Conservation (phyloP, 805 yeast species). For the Kodamaea laetipori region DNA sequence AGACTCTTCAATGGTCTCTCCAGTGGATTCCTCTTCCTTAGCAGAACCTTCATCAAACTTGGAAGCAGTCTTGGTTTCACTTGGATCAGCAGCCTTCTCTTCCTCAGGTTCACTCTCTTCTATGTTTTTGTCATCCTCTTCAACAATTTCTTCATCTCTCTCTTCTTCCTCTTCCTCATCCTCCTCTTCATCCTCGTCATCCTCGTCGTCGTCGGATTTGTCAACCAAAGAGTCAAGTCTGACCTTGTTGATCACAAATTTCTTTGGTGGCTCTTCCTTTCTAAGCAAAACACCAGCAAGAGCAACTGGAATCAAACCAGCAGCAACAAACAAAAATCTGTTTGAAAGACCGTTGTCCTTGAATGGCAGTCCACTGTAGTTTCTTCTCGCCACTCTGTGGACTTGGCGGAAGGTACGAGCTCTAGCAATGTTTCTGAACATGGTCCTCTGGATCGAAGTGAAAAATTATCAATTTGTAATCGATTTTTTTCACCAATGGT, state of each 20-base stretch:
- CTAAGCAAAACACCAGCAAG: slow-evolving; percentile 14
- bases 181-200: slow-evolving; percentile 12
- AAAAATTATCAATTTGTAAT: slow-evolving; percentile 5
- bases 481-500: slow-evolving; percentile 12
- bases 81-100: slow-evolving; percentile 7
- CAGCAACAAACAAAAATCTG: slow-evolving; percentile 15
- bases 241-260: slow-evolving; percentile 11
- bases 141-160: slow-evolving; percentile 5
- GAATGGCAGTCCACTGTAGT: slow-evolving; percentile 13
- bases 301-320: slow-evolving; percentile 18
- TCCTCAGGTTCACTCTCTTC: slow-evolving; percentile 3
- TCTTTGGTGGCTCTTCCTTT: slow-evolving; percentile 10
- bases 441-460: slow-evolving; percentile 7
- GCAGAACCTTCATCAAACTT: slow-evolving; percentile 10
- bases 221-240: slow-evolving; percentile 5
- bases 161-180: slow-evolving; percentile 15
- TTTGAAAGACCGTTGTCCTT: slow-evolving; percentile 11
- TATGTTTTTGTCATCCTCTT: neutral
- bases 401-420: slow-evolving; percentile 17
- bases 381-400: slow-evolving; percentile 16
- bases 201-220: slow-evolving; percentile 2
- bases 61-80: neutral
- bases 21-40: slow-evolving; percentile 9
- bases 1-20: neutral
- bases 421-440: slow-evolving; percentile 25